Base-by-base conservation (phyloP, 805 yeast species). In the Saccharomycopsis amapae region DNA sequence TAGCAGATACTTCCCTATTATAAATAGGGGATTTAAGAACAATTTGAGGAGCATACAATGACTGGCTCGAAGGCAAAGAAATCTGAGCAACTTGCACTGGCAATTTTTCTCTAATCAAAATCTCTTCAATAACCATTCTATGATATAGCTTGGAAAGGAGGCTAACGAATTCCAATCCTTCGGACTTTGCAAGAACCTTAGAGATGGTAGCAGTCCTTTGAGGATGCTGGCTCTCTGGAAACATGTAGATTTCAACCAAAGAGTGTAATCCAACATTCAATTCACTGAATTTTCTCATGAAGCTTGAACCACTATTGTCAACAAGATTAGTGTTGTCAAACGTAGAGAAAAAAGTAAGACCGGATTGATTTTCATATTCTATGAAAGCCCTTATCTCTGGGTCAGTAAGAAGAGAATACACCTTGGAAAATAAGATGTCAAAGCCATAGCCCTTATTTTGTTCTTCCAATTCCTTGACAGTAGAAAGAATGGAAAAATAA, bases 121-220 rank as follows among this genome's bases (percentile, higher is more conserved):
- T 71, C 51, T 82, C 89, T 59, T 83, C 93, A 10, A 73, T 51
- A 0, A 76, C 65, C 15, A 73, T 62, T 48, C 81, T 67, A 47
- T 73, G 64, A 43, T 76, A 68, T n/a, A 82, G 57, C 23, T 57
- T 45, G 0, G 73, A 69, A 37, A 82, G 56, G 26, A 66, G 62
- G 12, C 58, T 52, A 7, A 81, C 52, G 3, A 76, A 28, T 1
- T 56, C 49, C 13, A 68, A 54, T 1, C 81, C 81, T 15, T 55
- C 51, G 1, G 64, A 67, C 2, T 61, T 60, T 2, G 71, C 68
- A 55, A 75, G 72, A 4, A 65, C 55, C 1, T 71, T 61, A 13
- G 76, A 53, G 42, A 69, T 18, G 19, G 23, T 24, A 3, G 35
- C 42, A 13, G n/a, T n/a, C n/a, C n/a, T n/a, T 38, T 45, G 15